Evolutionary conservation across 371 early-diverging fungal species (phyloP).

Genomic region (Mycotypha africana): DNA sequence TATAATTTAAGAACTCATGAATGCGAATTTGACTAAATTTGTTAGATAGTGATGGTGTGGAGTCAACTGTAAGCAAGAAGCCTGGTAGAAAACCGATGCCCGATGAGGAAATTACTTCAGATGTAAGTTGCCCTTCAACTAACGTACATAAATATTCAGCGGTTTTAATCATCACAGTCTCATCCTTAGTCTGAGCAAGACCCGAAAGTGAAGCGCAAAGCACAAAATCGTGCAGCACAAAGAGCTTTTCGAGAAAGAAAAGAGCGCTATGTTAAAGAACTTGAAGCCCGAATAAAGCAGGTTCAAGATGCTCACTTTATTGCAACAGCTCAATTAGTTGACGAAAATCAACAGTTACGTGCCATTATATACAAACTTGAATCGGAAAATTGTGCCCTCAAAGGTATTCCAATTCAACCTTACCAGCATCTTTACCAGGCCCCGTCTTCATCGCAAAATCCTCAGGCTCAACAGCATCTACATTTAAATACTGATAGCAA

Average conservation of each 20-base stretch:
- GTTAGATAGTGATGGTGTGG: slow-evolving; percentile 18
- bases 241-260: slow-evolving; percentile 73
- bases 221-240: slow-evolving; percentile 75
- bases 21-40: not conserved
- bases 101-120: slow-evolving; percentile 15
- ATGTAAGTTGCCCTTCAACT: slow-evolving; percentile 10
- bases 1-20: no score
- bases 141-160: no score
- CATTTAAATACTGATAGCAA: not conserved
- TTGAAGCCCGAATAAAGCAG: slow-evolving; percentile 59
- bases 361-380: slow-evolving; percentile 32
- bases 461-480: slow-evolving; percentile 3
- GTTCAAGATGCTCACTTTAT: slow-evolving; percentile 43
- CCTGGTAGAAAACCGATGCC: slow-evolving; percentile 32
- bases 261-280: slow-evolving; percentile 61
- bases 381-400: slow-evolving; percentile 32
- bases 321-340: slow-evolving; percentile 24
- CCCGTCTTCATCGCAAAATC: not conserved
- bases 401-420: slow-evolving; percentile 20
- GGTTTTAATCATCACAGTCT: no score
- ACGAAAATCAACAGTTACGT: slow-evolving; percentile 37
- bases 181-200: slow-evolving; percentile 42
- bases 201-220: slow-evolving; percentile 59
- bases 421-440: slow-evolving; percentile 17
- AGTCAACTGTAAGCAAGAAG: slow-evolving; percentile 1